Evolutionary conservation across 345 rosid genomes (phyloP).

Genomic region (Pistacia vera): DNA sequence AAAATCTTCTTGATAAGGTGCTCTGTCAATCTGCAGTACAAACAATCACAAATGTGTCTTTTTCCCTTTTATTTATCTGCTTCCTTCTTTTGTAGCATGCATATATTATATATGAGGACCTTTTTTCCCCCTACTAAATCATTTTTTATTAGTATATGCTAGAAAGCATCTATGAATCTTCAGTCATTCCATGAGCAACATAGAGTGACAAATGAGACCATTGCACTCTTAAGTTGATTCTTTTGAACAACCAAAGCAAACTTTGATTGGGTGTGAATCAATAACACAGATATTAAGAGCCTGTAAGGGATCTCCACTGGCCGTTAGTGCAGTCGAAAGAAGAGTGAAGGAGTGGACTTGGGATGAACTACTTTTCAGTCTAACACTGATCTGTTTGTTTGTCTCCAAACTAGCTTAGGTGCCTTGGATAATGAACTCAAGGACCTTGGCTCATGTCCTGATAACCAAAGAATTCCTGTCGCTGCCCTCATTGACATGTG

Average conservation of each 20-base stretch:
- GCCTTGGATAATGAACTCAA: constrained; percentile 26
- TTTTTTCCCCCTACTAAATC: background rate
- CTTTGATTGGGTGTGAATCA: background rate
- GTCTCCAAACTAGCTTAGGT: constrained; percentile 50
- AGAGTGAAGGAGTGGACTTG: constrained; percentile 26
- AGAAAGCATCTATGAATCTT: background rate
- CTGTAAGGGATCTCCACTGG: constrained; percentile 64
- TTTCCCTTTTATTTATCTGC: background rate
- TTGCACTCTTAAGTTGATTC: too few species aligned
- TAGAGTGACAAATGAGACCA: background rate
- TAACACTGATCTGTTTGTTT: constrained; percentile 26
- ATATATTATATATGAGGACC: too few species aligned
- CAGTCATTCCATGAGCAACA: background rate
- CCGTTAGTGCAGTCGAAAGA: constrained; percentile 23
- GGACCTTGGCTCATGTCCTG: constrained; percentile 38
- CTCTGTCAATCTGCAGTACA: background rate
- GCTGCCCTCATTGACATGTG: constrained; percentile 52
- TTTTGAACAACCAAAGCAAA: background rate
- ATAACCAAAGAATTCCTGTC: constrained; percentile 34
- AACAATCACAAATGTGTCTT: background rate
- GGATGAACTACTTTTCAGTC: constrained; percentile 29
- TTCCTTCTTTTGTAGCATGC: background rate
- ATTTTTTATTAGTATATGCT: background rate
- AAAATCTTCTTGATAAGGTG: constrained; percentile 38
- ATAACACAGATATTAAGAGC: constrained; percentile 44